Conservation (phyloP, 768 basidiomycete genomes). For the Terana coerulea region DNA sequence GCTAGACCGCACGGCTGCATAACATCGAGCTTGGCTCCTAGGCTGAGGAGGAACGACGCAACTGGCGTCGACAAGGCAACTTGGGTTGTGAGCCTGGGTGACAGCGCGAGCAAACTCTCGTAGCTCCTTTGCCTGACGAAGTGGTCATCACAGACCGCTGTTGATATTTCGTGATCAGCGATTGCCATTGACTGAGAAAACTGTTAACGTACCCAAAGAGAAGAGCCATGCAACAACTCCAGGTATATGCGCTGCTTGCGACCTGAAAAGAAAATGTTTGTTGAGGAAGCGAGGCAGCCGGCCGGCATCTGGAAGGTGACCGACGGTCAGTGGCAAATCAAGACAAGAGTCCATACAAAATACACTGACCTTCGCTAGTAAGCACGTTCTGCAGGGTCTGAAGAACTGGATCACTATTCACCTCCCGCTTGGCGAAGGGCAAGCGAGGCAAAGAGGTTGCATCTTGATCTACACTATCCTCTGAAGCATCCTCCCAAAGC, state of each 20-base stretch:
- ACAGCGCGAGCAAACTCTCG: not conserved
- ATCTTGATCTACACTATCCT: not conserved
- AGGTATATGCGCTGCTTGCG: slow-evolving; percentile 20
- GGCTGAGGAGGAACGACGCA: slow-evolving; percentile 23
- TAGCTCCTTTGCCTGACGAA: slow-evolving; percentile 13
- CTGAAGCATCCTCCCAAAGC: slow-evolving; percentile 27
- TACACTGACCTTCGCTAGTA: not conserved
- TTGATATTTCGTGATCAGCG: not conserved
- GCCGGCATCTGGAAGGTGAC: slow-evolving; percentile 37
- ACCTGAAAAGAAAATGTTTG: slow-evolving; percentile 34
- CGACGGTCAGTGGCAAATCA: too few species aligned
- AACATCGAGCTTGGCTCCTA: not conserved
- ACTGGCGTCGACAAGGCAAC: slow-evolving; percentile 20
- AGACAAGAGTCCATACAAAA: too few species aligned
- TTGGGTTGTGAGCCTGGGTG: slow-evolving; percentile 9
- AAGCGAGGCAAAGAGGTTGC: slow-evolving; percentile 27
- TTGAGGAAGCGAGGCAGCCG: slow-evolving; percentile 39
- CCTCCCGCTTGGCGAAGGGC: not conserved
- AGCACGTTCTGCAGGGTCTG: slow-evolving; percentile 2
- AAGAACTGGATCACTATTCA: not conserved
- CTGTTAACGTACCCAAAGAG: slow-evolving; percentile 32
- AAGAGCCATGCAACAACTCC: slow-evolving; percentile 39
- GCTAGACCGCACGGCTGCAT: not conserved
- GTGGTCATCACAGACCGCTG: not conserved
- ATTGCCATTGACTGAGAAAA: slow-evolving; percentile 20